Evolutionary conservation across 176 grass and related monocot species (phyloP).

Genomic region (Juncus inflexus): DNA sequence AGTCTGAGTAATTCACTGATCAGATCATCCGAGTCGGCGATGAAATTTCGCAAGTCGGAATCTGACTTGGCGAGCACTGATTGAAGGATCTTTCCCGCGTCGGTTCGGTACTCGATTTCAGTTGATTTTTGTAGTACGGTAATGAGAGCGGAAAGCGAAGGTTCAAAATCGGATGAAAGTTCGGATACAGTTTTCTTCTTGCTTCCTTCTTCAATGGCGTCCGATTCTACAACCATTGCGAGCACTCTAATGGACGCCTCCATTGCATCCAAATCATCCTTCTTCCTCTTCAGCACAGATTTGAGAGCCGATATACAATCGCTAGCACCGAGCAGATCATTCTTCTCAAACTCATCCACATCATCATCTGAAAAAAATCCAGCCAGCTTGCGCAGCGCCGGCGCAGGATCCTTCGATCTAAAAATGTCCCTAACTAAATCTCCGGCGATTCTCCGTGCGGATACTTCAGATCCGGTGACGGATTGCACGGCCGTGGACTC

Average conservation of each 20-base stretch:
- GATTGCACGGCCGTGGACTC: constrained; percentile 40
- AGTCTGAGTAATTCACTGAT: constrained; percentile 61
- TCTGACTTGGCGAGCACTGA: constrained; percentile 34
- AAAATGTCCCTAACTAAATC: constrained; percentile 43
- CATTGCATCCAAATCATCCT: not conserved
- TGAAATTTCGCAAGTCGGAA: constrained; percentile 11
- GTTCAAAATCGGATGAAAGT: constrained; percentile 32
- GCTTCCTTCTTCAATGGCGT: constrained; percentile 47
- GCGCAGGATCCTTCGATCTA: constrained; percentile 23
- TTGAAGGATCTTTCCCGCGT: constrained; percentile 46
- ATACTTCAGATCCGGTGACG: constrained; percentile 11
- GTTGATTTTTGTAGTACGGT: constrained; percentile 39
- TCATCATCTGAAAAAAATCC: constrained; percentile 60
- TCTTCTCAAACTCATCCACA: constrained; percentile 82
- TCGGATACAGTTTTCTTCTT: constrained; percentile 42
- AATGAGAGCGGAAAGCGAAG: constrained; percentile 36
- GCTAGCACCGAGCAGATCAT: constrained; percentile 45
- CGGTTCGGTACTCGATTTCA: constrained; percentile 41
- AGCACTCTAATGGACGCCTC: constrained; percentile 54
- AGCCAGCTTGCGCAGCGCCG: constrained; percentile 44
- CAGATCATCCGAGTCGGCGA: constrained; percentile 36
- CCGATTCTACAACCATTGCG: constrained; percentile 38
- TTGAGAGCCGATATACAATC: constrained; percentile 40
- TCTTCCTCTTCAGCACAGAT: constrained; percentile 37
- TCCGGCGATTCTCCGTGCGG: constrained; percentile 10